These are phyloP conservation scores for Ambrosiella xylebori DNA, from an alignment of 2,329 filamentous ascomycete genomes.

Conservation along the genomic window DNA sequence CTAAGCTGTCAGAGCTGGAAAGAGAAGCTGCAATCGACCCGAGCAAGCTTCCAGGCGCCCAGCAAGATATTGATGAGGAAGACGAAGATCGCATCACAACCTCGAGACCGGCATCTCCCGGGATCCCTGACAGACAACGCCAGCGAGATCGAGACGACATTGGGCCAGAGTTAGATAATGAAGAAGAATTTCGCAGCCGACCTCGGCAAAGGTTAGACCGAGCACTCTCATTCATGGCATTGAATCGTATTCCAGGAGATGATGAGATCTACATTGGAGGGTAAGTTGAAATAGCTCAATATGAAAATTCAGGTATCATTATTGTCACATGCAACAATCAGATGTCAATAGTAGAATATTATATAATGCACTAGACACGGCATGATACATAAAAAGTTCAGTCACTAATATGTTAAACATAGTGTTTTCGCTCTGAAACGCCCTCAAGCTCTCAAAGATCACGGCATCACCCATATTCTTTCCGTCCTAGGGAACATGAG, in stretches of 20 bases:
- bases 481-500: constrained; percentile 45
- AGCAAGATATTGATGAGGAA: neutral
- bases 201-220: constrained; percentile 10
- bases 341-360: no score
- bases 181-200: constrained; percentile 10
- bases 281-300: constrained; percentile 18
- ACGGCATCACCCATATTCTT: constrained; percentile 77
- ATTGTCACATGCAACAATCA: neutral
- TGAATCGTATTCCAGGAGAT: constrained; percentile 25
- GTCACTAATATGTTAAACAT: constrained; percentile 12
- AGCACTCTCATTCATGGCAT: constrained; percentile 21
- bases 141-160: neutral
- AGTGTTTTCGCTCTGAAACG: constrained; percentile 68
- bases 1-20: constrained; percentile 11
- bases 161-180: neutral
- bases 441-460: constrained; percentile 49
- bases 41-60: constrained; percentile 5
- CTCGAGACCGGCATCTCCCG: neutral
- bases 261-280: constrained; percentile 26
- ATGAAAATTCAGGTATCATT: neutral
- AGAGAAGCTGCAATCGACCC: constrained; percentile 10
- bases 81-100: neutral
- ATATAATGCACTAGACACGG: no score
- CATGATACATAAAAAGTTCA: neutral
- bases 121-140: neutral